Evolutionary conservation across 768 basidiomycete genomes (phyloP), one percentile per base, ranked within the genome.

Genomic region (Xerocomus spinulosus): DNA sequence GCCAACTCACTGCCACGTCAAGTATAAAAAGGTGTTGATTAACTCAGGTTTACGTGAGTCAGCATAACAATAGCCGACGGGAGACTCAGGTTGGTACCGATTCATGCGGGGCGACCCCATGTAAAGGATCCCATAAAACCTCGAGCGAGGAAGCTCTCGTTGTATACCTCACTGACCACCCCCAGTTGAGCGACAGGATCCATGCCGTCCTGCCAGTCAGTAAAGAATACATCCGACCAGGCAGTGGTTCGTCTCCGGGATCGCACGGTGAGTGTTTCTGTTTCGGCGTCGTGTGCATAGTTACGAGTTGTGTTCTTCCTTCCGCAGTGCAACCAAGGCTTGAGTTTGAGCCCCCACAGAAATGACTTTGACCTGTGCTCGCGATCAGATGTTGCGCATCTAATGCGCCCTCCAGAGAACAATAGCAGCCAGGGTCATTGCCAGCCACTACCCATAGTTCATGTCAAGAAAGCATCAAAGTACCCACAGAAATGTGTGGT

Each of bases 191-290:
- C n/a, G n/a, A n/a, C n/a, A n/a, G n/a, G n/a, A 3, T 35, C 3
- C n/a, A 46, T 42, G 55, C 15, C 17, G 21, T 45, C 52, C 34
- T 37, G 12, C 35, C n/a, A n/a, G n/a, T 28, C 47, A 3, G 42
- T 25, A 25, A 3, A 24, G 26, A 43, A n/a, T 30, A 18, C 17
- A 15, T 18, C 23, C 13, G 40, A 23, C 17, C 15, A 37, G 32
- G 14, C 2, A 15, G 25, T 39, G 21, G 20, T 20, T 42, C n/a
- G 5, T 12, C 20, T 41, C 30, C 55, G 20, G 24, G 50, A 48
- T 39, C 33, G 23, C 17, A 17, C 9, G n/a, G 60, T 62, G 40
- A 51, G 60, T 52, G 29, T 29, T 3, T 46, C 17, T 38, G 10
- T 17, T 33, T 30, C 17, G 13, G 18, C n/a, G 13, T 21, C 5